Evolutionary conservation across 2,329 filamentous ascomycete genomes (phyloP), one percentile per base, ranked within the genome.

Genomic region (Myriosclerotinia scirpicola): DNA sequence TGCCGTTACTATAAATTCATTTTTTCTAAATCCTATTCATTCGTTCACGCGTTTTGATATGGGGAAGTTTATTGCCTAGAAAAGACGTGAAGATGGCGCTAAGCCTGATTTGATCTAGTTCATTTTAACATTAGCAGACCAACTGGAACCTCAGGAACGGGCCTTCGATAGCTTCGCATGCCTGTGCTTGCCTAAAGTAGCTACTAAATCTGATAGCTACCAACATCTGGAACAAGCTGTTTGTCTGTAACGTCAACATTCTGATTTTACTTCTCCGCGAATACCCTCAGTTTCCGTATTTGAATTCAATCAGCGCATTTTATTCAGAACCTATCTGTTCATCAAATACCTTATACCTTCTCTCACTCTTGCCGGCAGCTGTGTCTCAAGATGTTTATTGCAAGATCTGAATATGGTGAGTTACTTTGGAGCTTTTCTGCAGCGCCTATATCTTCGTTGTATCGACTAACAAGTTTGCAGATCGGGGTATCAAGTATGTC

Each of bases 401-500:
- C 95, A 86, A 92, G 95, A 84, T 98, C 94, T 79, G 95, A 99
- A 94, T 99, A 99, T 84, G 95, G 94, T 95, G 86, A 84, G 90
- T 75, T 65, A 54, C 70, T 69, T 69, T 66, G 71, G 59, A 26
- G 63, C 64, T 64, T 60, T 48, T 54, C 55, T 50, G 55, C 9
- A 5, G 34, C 34, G 44, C 63, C 40, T 30, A 54, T 66, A 14
- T 72, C 53, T 59, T 68, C 70, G 72, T 69, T 73, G 67, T 70
- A 63, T 62, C 67, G 73, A 73, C 69, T 76, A 73, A 76, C 78
- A 81, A 77, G 80, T 78, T 72, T 64, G 66, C 74, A 97, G 93
- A 98, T 84, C 93, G 94, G 81, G 94, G 94, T 77, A 97, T 98
- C 87, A 98, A 97, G 91, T 95, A 86, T 74, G 88, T 81, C 71